Evolutionary conservation across 768 basidiomycete genomes (phyloP), one percentile per base, ranked within the genome.

Genomic region (Strobilomyces echinocephalus): DNA sequence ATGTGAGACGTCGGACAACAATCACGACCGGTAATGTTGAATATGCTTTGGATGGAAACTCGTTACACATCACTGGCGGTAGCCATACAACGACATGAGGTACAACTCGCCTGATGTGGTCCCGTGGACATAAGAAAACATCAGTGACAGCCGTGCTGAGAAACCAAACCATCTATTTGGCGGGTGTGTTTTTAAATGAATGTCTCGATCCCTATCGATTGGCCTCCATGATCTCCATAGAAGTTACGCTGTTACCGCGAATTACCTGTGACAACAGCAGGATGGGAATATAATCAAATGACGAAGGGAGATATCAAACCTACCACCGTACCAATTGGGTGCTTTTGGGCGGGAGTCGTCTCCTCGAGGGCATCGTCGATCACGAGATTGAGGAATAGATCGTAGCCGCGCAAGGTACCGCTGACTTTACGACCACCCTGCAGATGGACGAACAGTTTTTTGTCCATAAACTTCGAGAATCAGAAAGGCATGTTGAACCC

Each of bases 341-440:
- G 84, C 69, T 92, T 93, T 74, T 94, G 88, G 5, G 88, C 93
- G 14, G 90, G 87, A 5, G 83, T 85, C 0, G 85, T 84, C 76
- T 98, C 97, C 72, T 99, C 97, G 63, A 87, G 70, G 10, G 92
- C 91, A 66, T 98, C 91, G 70, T 98, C 97, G 70, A 99, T 84
- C 60, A 98, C 97, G 36, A 99, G 80, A 72, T 99, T 99, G 69
- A 99, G 76, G 78, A 99, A 99, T 59, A 99, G 87, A 77, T 99
- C 97, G 72, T 97, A 99, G 49, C 97, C 97, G 58, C 97, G 87
- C 47, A 99, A 75, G 14, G 84, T 85, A 50, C 97, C 97, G 74
- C 91, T 93, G 64, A 99, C 91, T 81, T 91, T 92, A 65, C 95
- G 87, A 51, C 93, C 93, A 44, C 90, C 92, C 68, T 97, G 94